Evolutionary conservation across 495 filamentous ascomycete genomes (phyloP), one percentile per base, ranked within the genome.

Genomic region (Jackrogersella multiformis): DNA sequence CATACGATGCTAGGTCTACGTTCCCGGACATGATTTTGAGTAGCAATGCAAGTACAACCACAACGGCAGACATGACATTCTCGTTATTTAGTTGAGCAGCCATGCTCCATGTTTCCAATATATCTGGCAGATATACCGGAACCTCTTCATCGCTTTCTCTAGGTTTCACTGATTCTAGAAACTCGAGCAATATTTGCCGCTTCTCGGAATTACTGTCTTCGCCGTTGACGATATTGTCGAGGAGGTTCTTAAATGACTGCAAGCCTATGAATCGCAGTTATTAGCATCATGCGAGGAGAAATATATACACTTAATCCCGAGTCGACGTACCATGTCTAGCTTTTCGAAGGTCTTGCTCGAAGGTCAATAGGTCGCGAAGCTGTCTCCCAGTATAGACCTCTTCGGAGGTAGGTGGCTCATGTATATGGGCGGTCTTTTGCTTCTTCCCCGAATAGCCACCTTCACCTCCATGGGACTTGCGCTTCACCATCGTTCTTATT

Each of bases 31-130:
- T 81, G 13, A 89, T 84, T 78, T 86, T 90, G 34, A 97, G 77
- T 35, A 96, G 84, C 16, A 94, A 82, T 2, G 90, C 90, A 20
- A 97, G 81, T 2, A 91, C 86, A 4, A 92, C 89, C 1, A 89
- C 86, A 8, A 94, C 86, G 24, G 87, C 84, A 2, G 91, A 92
- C 65, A 92, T 80, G 39, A 97, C 76, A 62, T 84, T 80, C 38
- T 96, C 92, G 69, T 90, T 88, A 71, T 90, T 90, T 60, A 83
- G 84, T 74, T 88, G 86, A 44, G 84, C 83, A 3, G 88, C 92
- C 72, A 88, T 90, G 56, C 83, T 85, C 93, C 93, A 97, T 12
- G 85, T 88, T 67, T 91, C 87, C 71, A 93, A 88, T 42, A 97
- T 73, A 56, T 93, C 89, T 0, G 86, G 79, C 20, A 96, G 84